phyloP scores from a whole-genome alignment of 2,329 filamentous ascomycete species.

The Monilinia vaccinii-corymbosi region DNA sequence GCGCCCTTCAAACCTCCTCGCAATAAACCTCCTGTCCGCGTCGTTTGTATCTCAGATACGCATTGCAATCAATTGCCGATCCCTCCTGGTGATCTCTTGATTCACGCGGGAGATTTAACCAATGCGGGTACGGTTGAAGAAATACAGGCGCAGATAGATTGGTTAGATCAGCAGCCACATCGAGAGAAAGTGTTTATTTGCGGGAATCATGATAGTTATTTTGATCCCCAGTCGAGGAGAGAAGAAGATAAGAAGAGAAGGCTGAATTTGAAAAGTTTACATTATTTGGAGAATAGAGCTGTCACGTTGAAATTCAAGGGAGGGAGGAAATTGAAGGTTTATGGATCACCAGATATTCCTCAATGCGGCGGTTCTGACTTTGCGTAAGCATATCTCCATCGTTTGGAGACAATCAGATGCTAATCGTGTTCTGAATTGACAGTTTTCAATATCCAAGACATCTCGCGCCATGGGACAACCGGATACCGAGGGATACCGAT shows the following conservation, averaged over 20 bases:
- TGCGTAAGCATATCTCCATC: constrained; percentile 35
- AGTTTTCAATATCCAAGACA: constrained; percentile 51
- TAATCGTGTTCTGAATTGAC: constrained; percentile 1
- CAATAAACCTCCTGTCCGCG: constrained; percentile 50
- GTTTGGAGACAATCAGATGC: not conserved
- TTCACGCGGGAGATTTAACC: constrained; percentile 83
- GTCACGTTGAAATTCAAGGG: constrained; percentile 54
- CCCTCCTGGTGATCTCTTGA: constrained; percentile 72
- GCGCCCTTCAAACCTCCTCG: constrained; percentile 49
- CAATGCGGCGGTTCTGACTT: constrained; percentile 61
- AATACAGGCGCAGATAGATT: constrained; percentile 77
- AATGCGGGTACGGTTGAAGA: constrained; percentile 61
- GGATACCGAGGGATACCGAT: constrained; percentile 49
- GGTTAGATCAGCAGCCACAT: constrained; percentile 67
- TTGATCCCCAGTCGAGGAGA: constrained; percentile 57
- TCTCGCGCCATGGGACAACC: constrained; percentile 51
- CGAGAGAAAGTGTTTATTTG: constrained; percentile 71
- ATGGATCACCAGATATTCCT: constrained; percentile 75
- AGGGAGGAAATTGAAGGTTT: constrained; percentile 57
- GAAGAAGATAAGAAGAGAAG: constrained; percentile 45
- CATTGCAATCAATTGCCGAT: constrained; percentile 59
- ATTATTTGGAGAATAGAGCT: constrained; percentile 66
- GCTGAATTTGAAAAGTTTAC: constrained; percentile 58
- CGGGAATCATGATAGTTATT: constrained; percentile 84
- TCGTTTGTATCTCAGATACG: constrained; percentile 88